Conservation (phyloP, 1,284 basidiomycete species). For the Moesziomyces antarcticus region DNA sequence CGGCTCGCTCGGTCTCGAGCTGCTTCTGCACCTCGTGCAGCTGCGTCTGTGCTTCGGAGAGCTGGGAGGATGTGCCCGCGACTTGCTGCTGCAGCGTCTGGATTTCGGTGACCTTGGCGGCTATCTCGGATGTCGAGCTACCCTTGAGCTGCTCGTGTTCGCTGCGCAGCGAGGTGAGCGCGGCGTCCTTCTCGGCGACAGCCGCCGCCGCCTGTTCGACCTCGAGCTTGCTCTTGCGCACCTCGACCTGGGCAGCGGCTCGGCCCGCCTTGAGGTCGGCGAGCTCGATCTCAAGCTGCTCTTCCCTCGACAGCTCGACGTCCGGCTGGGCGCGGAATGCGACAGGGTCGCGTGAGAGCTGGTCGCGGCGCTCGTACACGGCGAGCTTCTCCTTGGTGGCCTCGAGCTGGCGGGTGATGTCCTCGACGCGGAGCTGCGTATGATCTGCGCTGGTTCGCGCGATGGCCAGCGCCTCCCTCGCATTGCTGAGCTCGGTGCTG, state of each 20-base stretch:
- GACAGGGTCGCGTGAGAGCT: constrained; percentile 41
- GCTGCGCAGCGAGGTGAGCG: constrained; percentile 71
- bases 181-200: constrained; percentile 77
- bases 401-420: constrained; percentile 77
- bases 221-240: constrained; percentile 75
- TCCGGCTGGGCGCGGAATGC: constrained; percentile 35
- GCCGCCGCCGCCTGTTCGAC: constrained; percentile 80
- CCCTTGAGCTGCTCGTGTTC: constrained; percentile 79
- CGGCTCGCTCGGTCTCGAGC: constrained; percentile 73
- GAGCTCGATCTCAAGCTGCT: constrained; percentile 84
- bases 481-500: constrained; percentile 77
- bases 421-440: constrained; percentile 79
- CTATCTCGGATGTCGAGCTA: constrained; percentile 37
- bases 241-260: constrained; percentile 49
- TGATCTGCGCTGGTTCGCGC: constrained; percentile 85
- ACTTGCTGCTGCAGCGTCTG: constrained; percentile 76
- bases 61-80: constrained; percentile 73
- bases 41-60: constrained; percentile 73
- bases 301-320: constrained; percentile 73
- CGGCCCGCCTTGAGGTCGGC: constrained; percentile 71
- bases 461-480: constrained; percentile 78
- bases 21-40: constrained; percentile 75
- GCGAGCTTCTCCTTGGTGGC: constrained; percentile 84
- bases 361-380: constrained; percentile 80
- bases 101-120: constrained; percentile 78